These are phyloP conservation scores for Aspergillus candidus DNA, from an alignment of 2,329 filamentous ascomycete genomes.

Conservation along the genomic window DNA sequence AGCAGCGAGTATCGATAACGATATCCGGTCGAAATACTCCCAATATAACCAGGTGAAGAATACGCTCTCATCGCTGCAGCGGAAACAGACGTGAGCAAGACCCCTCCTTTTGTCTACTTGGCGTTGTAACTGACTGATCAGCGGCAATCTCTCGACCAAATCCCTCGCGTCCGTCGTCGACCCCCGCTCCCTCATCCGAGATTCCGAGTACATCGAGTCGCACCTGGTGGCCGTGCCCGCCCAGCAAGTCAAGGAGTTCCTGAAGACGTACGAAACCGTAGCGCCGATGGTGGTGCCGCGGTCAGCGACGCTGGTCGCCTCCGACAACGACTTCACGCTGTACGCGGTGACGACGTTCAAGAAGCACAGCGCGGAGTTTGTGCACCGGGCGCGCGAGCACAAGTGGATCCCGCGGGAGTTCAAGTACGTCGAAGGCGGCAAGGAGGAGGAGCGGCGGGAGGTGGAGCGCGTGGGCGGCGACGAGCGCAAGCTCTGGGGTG, in stretches of 20 bases:
- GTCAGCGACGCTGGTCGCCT: constrained; percentile 70
- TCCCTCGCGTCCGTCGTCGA: constrained; percentile 86
- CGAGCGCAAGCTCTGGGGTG: constrained; percentile 86
- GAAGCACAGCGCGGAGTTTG: constrained; percentile 79
- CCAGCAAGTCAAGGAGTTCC: constrained; percentile 76
- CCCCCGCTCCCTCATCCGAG: constrained; percentile 70
- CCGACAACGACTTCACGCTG: constrained; percentile 83
- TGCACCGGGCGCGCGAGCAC: constrained; percentile 85
- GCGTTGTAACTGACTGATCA: constrained; percentile 30
- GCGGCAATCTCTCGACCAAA: constrained; percentile 88
- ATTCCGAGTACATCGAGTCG: constrained; percentile 95
- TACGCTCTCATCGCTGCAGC: constrained; percentile 71
- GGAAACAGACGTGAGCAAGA: constrained; percentile 70
- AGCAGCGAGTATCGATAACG: constrained; percentile 84
- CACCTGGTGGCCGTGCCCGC: constrained; percentile 86
- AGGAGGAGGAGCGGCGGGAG: constrained; percentile 83
- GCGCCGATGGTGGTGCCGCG: constrained; percentile 89
- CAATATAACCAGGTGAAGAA: constrained; percentile 92
- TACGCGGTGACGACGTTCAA: constrained; percentile 91
- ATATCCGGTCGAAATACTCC: constrained; percentile 88
- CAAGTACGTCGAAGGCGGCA: constrained; percentile 83
- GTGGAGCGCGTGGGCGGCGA: constrained; percentile 74
- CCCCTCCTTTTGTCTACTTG: constrained; percentile 1
- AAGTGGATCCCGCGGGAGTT: constrained; percentile 95
- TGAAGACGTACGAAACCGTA: constrained; percentile 82